Percentiles rank a stretch among this genome's conserved stretches.
Conservation (phyloP, 352 stramenopile genomes). For the Phytophthora vignae region DNA sequence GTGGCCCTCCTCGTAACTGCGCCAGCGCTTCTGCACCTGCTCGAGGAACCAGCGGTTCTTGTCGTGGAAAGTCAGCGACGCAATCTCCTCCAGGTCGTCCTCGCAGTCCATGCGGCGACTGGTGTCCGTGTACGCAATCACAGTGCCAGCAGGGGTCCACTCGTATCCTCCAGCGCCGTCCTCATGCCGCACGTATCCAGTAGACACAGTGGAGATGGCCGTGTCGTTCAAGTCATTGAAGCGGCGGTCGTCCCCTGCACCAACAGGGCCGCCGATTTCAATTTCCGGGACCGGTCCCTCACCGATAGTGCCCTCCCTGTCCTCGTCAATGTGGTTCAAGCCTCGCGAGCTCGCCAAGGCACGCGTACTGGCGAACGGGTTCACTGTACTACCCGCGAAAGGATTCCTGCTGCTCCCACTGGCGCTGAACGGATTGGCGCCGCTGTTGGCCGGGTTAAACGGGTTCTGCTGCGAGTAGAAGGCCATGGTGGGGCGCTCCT, state of each 20-base stretch:
- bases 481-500: conserved; percentile 80
- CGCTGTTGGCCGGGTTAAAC: conserved; percentile 57
- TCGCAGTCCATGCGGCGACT: conserved; percentile 73
- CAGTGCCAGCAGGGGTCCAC: conserved; percentile 69
- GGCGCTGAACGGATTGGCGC: conserved; percentile 29
- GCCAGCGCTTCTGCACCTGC: conserved; percentile 79
- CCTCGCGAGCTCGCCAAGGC: conserved; percentile 36
- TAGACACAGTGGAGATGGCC: conserved; percentile 77
- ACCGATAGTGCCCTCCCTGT: conserved; percentile 54
- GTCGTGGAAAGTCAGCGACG: conserved; percentile 80
- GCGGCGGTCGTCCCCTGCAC: conserved; percentile 33
- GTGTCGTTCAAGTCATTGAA: conserved; percentile 70
- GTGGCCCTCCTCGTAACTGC: conserved; percentile 84
- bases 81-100: conserved; percentile 88
- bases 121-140: conserved; percentile 50
- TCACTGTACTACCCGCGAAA: conserved; percentile 18
- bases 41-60: conserved; percentile 88
- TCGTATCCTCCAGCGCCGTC: conserved; percentile 69
- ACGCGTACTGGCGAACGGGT: conserved; percentile 33
- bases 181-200: conserved; percentile 79
- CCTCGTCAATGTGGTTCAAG: conserved; percentile 56
- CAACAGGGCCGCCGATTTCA: conserved; percentile 7
- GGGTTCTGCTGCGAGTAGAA: conserved; percentile 74
- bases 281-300: conserved; percentile 19
- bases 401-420: conserved; percentile 25